phyloP scores from a whole-genome alignment of 306 rosid genomes.

The Trifolium dubium region DNA sequence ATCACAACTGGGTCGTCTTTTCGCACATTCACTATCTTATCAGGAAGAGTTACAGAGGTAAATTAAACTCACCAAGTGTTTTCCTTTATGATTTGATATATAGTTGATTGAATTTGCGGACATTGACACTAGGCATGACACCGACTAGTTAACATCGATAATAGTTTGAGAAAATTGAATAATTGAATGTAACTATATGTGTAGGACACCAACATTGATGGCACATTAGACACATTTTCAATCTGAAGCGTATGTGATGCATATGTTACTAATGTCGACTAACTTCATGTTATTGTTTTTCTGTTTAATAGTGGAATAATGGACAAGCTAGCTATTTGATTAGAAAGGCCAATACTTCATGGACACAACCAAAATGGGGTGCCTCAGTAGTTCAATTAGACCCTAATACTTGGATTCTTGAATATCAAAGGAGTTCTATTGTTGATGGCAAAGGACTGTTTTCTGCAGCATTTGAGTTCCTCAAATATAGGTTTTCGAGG shows the following conservation, averaged over 20 bases:
- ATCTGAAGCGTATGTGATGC: neutral
- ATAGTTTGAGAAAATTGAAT: neutral
- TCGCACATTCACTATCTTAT: slow-evolving; percentile 63
- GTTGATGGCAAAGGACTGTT: slow-evolving; percentile 53
- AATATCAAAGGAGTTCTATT: slow-evolving; percentile 63
- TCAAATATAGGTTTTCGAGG: slow-evolving; percentile 51
- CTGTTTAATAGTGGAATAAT: slow-evolving; percentile 65
- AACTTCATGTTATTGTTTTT: slow-evolving; percentile 6
- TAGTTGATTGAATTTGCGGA: neutral
- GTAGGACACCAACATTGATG: no score
- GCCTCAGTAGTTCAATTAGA: slow-evolving; percentile 81
- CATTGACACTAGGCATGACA: neutral
- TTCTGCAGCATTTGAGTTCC: slow-evolving; percentile 50
- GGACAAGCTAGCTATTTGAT: slow-evolving; percentile 62
- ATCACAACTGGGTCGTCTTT: slow-evolving; percentile 65
- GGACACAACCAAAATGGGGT: slow-evolving; percentile 73
- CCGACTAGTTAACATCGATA: neutral
- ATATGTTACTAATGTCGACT: slow-evolving; percentile 19
- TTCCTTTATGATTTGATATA: neutral
- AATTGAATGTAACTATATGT: no score
- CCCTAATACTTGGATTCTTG: slow-evolving; percentile 86
- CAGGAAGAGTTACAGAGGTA: slow-evolving; percentile 89
- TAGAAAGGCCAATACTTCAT: slow-evolving; percentile 68
- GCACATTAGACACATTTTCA: neutral
- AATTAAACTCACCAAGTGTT: slow-evolving; percentile 17